Percentiles rank a stretch among this genome's conserved stretches.
Evolutionary conservation across 225 moss, liverwort and hornwort genomes (phyloP).

Genomic region (Antitrichia curtipendula): DNA sequence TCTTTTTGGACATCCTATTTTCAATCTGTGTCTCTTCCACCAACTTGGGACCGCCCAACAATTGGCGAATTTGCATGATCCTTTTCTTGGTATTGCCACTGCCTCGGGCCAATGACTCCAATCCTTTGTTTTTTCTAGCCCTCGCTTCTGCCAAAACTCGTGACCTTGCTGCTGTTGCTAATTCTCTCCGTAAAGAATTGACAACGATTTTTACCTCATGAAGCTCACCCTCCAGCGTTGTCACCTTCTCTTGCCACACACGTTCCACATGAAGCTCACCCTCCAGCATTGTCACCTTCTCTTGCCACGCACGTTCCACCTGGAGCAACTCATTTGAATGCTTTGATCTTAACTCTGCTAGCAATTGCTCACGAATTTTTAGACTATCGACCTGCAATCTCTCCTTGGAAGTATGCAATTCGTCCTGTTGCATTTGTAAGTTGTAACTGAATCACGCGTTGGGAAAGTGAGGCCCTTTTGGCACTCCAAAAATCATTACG

Average conservation of each 20-base stretch:
- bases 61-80: neutral
- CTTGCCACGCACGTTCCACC: no score
- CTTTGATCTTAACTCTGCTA: neutral
- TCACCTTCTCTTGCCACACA: neutral
- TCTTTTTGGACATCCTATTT: no score
- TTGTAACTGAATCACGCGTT: neutral
- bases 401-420: neutral
- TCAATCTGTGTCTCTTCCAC: neutral
- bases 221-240: neutral
- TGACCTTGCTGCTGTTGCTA: neutral
- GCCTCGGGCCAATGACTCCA: fast-evolving
- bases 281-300: no score
- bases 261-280: no score
- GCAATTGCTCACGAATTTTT: fast-evolving
- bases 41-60: neutral
- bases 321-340: fast-evolving
- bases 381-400: neutral
- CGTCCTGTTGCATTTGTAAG: fast-evolving
- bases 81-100: neutral
- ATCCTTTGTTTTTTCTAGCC: neutral
- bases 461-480: neutral
- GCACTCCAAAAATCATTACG: neutral
- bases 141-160: neutral
- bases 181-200: fast-evolving
- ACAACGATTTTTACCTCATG: fast-evolving